Evolutionary conservation across 805 yeast genomes (phyloP), one percentile per base, ranked within the genome.

Genomic region (Candida tammaniensis): DNA sequence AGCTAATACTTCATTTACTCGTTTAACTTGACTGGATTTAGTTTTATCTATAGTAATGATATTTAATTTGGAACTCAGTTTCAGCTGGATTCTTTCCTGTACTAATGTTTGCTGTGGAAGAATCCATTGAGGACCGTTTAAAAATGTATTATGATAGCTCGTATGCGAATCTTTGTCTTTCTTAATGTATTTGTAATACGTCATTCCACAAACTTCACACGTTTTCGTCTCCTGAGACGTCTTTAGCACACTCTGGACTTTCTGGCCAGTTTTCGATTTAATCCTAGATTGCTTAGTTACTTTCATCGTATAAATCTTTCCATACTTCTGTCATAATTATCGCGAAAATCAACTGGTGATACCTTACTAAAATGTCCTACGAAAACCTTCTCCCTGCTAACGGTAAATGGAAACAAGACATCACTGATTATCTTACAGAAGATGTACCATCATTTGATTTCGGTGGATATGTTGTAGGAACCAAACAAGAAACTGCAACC

Each of bases 391-490:
- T 91, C 17, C 96, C 97, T 0, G 61, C 69, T 4, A 77, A 75
- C 36, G 94, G 96, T 3, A 67, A 64, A 31, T 91, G 98, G 98
- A 87, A 80, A 53, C 75, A 74, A 32, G 81, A 80, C 40, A 77
- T 91, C 42, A 77, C 87, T 7, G 69, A 64, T 27, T 89, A 86
- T 81, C 65, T 89, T 10, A 67, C 75, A 4, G 98, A 89, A 52
- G 98, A 89, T 50, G 91, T 85, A 11, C 97, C 98, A 1, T 78
- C 94, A 0, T 91, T 91, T 49, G 98, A 89, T 57, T 84, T 81
- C 49, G 98, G 98, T 21, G 98, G 96, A 2, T 86, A 65, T 50
- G 98, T 91, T 2, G 98, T 91, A n/a, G 97, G 98, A 9, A 72
- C 73, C 35, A 80, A 72, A 27, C 46, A 47, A 3, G 83, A 86